Base-by-base conservation (phyloP, 2,329 filamentous ascomycete genomes). In the Akanthomyces lecanii region DNA sequence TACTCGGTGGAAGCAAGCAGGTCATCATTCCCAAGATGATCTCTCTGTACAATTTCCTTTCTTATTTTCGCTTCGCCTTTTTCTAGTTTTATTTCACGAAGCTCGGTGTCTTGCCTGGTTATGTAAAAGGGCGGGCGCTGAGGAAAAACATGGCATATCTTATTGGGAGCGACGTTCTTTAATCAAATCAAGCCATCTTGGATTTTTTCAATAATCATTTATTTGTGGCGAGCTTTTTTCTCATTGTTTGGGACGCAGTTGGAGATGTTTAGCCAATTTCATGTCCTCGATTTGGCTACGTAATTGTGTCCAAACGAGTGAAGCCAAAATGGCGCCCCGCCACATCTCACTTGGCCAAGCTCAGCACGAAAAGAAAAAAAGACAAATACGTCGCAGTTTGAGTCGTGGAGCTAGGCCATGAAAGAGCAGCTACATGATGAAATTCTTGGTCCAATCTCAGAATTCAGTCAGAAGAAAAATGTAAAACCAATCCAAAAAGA, bases 21-120 rank as follows among this genome's bases (percentile, higher is more conserved):
- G 18, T 25, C 44, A 58, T 48, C 21, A 25, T 40, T 25, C 14
- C 14, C 12, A 21, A n/a, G 30, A 25, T 48, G 55, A 11, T 50
- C 21, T 6, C 23, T n/a, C 10, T 58, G 55, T 58, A 58, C 16
- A 47, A 40, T 58, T 45, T 45, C 12, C 40, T 23, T 58, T 54
- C 33, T 36, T 54, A 30, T 60, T 65, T 4, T n/a, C 48, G 42
- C 58, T 50, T 56, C 42, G 45, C 21, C 21, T 21, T 62, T 62
- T 62, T 47, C 18, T 2, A 16, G 52, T 36, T 52, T 30, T 38
- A 4, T 4, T 63, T 55, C 50, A 25, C n/a, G 25, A 45, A 21
- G 48, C 58, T 53, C 40, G 50, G 58, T n/a, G 58, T 45, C 28
- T 47, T 52, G 50, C 50, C 47, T 44, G 57, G 23, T 23, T 18